These are phyloP conservation scores for Lachancea sp. DNA, from an alignment of 805 yeast genomes.

Conservation along the genomic window DNA sequence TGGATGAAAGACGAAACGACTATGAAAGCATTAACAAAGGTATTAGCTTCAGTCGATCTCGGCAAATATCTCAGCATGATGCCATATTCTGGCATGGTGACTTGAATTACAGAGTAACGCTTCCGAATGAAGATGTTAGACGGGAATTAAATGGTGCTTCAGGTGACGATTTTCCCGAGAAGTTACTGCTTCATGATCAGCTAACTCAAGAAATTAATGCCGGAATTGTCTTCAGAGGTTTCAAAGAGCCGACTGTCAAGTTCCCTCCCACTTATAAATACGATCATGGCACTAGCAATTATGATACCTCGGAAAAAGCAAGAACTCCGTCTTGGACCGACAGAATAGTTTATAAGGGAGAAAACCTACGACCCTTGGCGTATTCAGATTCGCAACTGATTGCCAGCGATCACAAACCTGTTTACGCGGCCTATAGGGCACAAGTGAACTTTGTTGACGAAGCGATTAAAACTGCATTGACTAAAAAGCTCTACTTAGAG, in stretches of 20 bases:
- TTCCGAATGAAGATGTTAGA: constrained; percentile 72
- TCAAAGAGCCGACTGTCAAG: constrained; percentile 65
- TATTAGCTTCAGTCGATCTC: constrained; percentile 70
- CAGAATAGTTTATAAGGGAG: constrained; percentile 65
- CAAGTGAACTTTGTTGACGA: constrained; percentile 67
- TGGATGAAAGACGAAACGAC: constrained; percentile 81
- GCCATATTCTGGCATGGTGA: constrained; percentile 90
- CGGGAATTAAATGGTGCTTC: constrained; percentile 44
- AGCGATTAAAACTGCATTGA: constrained; percentile 45
- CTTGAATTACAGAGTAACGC: constrained; percentile 75
- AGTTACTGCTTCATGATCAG: constrained; percentile 69
- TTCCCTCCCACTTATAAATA: constrained; percentile 91
- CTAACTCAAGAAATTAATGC: constrained; percentile 64
- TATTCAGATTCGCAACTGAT: constrained; percentile 61
- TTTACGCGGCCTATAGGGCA: constrained; percentile 69
- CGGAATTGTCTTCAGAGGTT: constrained; percentile 68
- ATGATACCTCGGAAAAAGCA: constrained; percentile 87
- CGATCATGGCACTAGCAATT: constrained; percentile 72
- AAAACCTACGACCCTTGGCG: constrained; percentile 50
- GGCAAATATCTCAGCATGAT: constrained; percentile 75
- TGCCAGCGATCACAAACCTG: constrained; percentile 90
- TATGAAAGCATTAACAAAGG: constrained; percentile 71
- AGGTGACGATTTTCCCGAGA: constrained; percentile 23
- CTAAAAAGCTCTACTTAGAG: constrained; percentile 52
- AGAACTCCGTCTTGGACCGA: constrained; percentile 97